phyloP scores from a whole-genome alignment of 2,329 filamentous ascomycete species.

The Exophiala spinifera region DNA sequence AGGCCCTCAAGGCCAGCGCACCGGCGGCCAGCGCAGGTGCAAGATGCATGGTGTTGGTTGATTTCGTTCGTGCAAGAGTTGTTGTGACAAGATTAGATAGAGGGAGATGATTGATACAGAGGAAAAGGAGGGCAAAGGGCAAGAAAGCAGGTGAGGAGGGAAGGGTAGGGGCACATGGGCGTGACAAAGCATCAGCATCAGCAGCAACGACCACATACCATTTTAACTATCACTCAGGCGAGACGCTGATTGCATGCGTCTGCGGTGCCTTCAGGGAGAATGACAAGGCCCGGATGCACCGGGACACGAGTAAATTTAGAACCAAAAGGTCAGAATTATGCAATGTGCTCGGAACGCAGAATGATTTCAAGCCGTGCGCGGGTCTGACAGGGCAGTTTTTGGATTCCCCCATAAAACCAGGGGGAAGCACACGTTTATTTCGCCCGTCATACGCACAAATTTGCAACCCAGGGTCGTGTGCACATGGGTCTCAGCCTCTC shows the following conservation, averaged over 20 bases:
- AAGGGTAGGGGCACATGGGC: not conserved
- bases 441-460: too few relatives aligned
- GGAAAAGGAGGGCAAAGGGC: not conserved
- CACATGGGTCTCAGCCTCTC: too few relatives aligned
- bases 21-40: slow-evolving; percentile 27
- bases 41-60: slow-evolving; percentile 22
- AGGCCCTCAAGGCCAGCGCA: slow-evolving; percentile 18
- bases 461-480: too few relatives aligned
- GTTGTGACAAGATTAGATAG: not conserved
- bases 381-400: too few relatives aligned
- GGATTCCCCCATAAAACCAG: too few relatives aligned
- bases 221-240: not conserved
- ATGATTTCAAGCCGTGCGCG: too few relatives aligned
- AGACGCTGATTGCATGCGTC: not conserved
- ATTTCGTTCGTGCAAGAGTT: not conserved
- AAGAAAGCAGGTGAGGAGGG: not conserved
- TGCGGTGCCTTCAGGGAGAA: not conserved
- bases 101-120: not conserved
- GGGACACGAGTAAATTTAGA: not conserved
- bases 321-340: not conserved
- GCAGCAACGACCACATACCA: not conserved
- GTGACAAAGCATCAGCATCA: not conserved
- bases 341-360: too few relatives aligned
- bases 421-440: too few relatives aligned
- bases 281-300: not conserved